These are phyloP conservation scores for Hygrophoropsis aurantiaca DNA, from an alignment of 768 basidiomycete genomes.

Conservation along the genomic window DNA sequence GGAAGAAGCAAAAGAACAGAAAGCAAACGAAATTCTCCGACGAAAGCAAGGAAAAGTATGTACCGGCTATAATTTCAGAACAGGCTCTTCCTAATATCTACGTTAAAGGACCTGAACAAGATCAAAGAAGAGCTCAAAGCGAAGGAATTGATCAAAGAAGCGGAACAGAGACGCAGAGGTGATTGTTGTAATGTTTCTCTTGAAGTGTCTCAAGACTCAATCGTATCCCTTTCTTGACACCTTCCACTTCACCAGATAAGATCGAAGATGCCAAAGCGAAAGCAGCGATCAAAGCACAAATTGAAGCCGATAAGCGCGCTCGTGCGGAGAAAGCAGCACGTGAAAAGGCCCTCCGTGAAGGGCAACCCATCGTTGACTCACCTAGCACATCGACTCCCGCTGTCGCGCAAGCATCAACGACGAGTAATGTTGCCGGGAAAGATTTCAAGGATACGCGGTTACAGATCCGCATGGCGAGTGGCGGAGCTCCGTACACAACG, in stretches of 20 bases:
- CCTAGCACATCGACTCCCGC: conserved; percentile 31
- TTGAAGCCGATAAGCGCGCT: conserved; percentile 89
- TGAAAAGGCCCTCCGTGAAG: conserved; percentile 91
- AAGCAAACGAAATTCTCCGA: conserved; percentile 74
- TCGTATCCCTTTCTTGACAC: neutral
- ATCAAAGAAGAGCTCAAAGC: conserved; percentile 74
- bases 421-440: conserved; percentile 51
- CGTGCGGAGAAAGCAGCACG: conserved; percentile 85
- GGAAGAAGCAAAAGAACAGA: conserved; percentile 71
- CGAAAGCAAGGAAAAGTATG: conserved; percentile 82
- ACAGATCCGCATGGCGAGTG: conserved; percentile 84
- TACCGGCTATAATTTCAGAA: neutral
- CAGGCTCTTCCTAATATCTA: neutral
- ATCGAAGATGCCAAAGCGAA: conserved; percentile 82
- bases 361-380: conserved; percentile 44
- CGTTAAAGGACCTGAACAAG: conserved; percentile 60
- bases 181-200: too few relatives aligned
- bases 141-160: conserved; percentile 83
- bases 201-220: conserved; percentile 12
- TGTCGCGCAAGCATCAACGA: conserved; percentile 32
- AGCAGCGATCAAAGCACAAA: conserved; percentile 89
- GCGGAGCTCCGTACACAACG: conserved; percentile 75
- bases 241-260: conserved; percentile 61
- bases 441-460: conserved; percentile 88
- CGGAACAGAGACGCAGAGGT: conserved; percentile 81